Evolutionary conservation across 2,329 filamentous ascomycete species (phyloP), one percentile per base, ranked within the genome.

Genomic region (Calonectria hawksworthii): DNA sequence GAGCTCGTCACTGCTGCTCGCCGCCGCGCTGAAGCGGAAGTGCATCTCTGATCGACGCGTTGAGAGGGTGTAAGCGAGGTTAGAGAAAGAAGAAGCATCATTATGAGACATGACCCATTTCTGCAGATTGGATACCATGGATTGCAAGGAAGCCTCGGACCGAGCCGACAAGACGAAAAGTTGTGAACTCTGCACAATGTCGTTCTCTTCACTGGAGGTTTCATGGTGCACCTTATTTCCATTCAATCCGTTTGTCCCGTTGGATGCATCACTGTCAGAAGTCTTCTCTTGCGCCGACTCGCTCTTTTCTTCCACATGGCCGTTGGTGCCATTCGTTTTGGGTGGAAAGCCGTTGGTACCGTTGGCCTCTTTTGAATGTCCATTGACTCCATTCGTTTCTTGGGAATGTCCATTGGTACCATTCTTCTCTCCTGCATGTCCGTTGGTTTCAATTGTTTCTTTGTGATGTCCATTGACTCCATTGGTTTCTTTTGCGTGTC

Each of bases 61-160:
- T 6, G 74, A 75, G 21, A 75, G 74, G 16, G 74, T 75, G 38
- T 73, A 73, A 21, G 74, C 70, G 59, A 75, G 74, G 38, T 75
- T 41, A 21, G 70, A 30, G 47, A 75, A 75, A 34, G 64, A 73
- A 52, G 70, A 70, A 23, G 59, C 18, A 68, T 65, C 50, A 0
- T 59, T 18, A 23, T 69, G 64, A n/a, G 68, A 65, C 56, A 51
- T 68, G 28, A 41, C 65, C 74, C 74, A 76, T 59, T 72, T 54
- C 14, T 70, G 72, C 3, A 76, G 41, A 44, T 76, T 72, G 26
- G 59, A 54, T 14, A 70, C 72, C 59, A 72, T 72, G 14, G 51
- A 5, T 30, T 72, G 73, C 30, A 76, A 28, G 10, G 74, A 76
- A n/a, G 59, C 28, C 36, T 76, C 72, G 21, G 74, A 69, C 2